Base-by-base conservation (phyloP, 495 filamentous ascomycete genomes). In the Chlorociboria aeruginascens region DNA sequence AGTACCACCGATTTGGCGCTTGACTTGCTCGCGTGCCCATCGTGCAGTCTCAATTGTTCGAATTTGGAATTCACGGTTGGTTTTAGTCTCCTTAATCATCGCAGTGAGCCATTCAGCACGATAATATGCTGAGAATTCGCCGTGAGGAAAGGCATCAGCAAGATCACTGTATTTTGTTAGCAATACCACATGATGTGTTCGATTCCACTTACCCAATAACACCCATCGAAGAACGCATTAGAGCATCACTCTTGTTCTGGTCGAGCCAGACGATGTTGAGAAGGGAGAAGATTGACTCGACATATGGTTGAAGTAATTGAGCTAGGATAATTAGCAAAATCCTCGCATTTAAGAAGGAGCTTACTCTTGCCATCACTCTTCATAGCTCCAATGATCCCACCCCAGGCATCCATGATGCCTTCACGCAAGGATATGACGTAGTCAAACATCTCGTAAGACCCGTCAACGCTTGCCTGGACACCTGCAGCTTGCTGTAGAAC, bases 321-420 rank as follows among this genome's bases (percentile, higher is more conserved):
- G 83, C 85, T 89, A 61, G 48, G 8, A 46, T 10, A 32, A 51
- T 63, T 59, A 62, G 62, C 16, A 49, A 32, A 32, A 35, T 20
- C 30, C 11, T 28, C 29, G 42, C 16, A 7, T 44, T 17, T 7
- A 7, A 11, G 16, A 34, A 8, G 13, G 32, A 43, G 66, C 79
- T 63, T 65, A 88, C 83, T 76, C 65, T 89, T 88, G 65, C 74
- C 74, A 40, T 71, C 81, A 40, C 73, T 66, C 76, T 90, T 95
- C 80, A 96, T 85, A 31, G 92, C 87, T 61, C 89, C 77, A 51
- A 98, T 84, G 40, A 90, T 89, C 57, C 92, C 92, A 61, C 86
- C 89, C 87, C 94, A 98, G 12, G 92, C 92, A 75, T 98, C 92
- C 85, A 96, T 95, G 49, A 97, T 95, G 57, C 90, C 92, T 62